phyloP scores from a whole-genome alignment of 1,284 basidiomycete genomes.

The Sporisorium iseilematis-ciliati region DNA sequence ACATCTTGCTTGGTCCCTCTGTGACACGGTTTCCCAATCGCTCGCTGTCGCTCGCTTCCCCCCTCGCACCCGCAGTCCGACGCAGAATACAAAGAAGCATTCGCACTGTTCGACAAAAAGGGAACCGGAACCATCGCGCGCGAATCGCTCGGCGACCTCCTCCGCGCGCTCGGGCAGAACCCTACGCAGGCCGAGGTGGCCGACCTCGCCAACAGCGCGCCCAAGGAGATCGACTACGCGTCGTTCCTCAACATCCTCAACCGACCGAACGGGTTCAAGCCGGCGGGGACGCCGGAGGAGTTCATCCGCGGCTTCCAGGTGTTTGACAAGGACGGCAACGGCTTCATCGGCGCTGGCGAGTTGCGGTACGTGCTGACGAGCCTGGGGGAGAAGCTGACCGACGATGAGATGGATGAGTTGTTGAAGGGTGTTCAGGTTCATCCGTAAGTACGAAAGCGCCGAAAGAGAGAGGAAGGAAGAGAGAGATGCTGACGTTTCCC shows the following conservation, averaged over 20 bases:
- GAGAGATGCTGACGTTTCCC: background rate
- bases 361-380: slow-evolving; percentile 95
- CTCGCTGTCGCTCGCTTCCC: too few relatives aligned
- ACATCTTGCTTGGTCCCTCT: too few relatives aligned
- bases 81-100: slow-evolving; percentile 82
- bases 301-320: slow-evolving; percentile 99
- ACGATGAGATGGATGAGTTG: slow-evolving; percentile 97
- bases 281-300: slow-evolving; percentile 80
- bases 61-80: slow-evolving; percentile 48
- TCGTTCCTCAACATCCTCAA: slow-evolving; percentile 90
- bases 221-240: slow-evolving; percentile 77
- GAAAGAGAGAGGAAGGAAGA: background rate
- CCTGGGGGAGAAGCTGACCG: slow-evolving; percentile 95
- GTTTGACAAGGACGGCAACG: slow-evolving; percentile 97
- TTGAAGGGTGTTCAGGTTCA: slow-evolving; percentile 93
- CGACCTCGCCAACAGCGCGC: slow-evolving; percentile 80
- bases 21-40: background rate
- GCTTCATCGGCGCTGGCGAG: slow-evolving; percentile 91
- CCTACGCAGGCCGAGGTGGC: slow-evolving; percentile 96
- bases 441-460: slow-evolving; percentile 74
- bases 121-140: slow-evolving; percentile 89
- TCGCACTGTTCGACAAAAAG: slow-evolving; percentile 97
- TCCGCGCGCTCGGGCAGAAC: slow-evolving; percentile 95
- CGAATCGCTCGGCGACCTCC: slow-evolving; percentile 91
- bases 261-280: slow-evolving; percentile 95